Percentiles rank a stretch among this genome's conserved stretches.
phyloP scores from a whole-genome alignment of 1,284 basidiomycete species.

The Clitocybe nebularis region DNA sequence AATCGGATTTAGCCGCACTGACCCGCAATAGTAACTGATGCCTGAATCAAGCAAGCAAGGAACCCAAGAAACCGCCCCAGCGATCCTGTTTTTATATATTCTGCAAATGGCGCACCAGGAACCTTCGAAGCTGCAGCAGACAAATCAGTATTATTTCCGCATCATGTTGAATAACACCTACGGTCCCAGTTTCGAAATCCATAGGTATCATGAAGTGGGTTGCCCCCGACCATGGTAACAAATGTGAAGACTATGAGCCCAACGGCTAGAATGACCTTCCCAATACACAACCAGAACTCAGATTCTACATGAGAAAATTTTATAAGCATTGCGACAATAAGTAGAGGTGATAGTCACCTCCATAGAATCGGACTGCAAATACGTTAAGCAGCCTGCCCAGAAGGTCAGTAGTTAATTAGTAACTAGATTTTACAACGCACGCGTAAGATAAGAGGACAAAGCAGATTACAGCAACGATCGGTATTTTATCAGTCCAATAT shows the following conservation, averaged over 20 bases:
- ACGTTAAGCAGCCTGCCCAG: constrained; percentile 35
- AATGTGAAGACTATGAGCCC: constrained; percentile 60
- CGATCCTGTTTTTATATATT: constrained; percentile 38
- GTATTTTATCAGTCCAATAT: constrained; percentile 49
- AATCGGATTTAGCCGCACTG: background rate
- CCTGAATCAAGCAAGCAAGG: constrained; percentile 42
- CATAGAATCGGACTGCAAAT: constrained; percentile 46
- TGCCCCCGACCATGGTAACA: constrained; percentile 65
- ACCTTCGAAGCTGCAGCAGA: constrained; percentile 30
- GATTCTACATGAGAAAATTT: constrained; percentile 36
- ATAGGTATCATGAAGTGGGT: constrained; percentile 58
- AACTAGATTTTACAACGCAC: constrained; percentile 23
- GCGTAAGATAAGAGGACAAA: constrained; percentile 35
- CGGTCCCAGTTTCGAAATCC: constrained; percentile 58
- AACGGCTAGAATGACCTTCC: constrained; percentile 54
- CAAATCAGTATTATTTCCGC: background rate
- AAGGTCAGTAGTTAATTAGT: constrained; percentile 1
- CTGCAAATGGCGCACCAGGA: constrained; percentile 41
- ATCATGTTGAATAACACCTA: constrained; percentile 19
- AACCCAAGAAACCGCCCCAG: constrained; percentile 44
- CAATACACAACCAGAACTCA: constrained; percentile 51
- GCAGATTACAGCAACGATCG: constrained; percentile 35
- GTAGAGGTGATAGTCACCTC: constrained; percentile 31
- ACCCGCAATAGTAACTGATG: constrained; percentile 44
- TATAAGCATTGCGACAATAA: background rate